Percentiles rank a stretch among this genome's conserved stretches.
Evolutionary conservation across 805 yeast genomes (phyloP).

Genomic region (Candida quercuum): DNA sequence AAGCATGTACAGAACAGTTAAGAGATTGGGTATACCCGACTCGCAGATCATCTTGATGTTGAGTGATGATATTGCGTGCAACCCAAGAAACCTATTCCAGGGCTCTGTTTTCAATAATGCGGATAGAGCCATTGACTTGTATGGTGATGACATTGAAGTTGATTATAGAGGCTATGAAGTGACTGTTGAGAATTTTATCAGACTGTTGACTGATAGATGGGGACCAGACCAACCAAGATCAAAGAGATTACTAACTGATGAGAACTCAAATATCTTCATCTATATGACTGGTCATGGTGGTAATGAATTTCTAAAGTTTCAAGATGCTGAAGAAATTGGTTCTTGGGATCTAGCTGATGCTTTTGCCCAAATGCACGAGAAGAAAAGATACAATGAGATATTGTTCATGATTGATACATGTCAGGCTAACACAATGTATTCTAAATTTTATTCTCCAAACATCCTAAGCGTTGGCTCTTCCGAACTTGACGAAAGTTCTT

Average conservation of each 20-base stretch:
- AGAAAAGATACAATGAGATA: slow-evolving; percentile 90
- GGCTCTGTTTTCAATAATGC: slow-evolving; percentile 94
- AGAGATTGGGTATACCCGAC: slow-evolving; percentile 94
- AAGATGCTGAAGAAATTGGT: slow-evolving; percentile 96
- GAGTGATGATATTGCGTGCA: slow-evolving; percentile 96
- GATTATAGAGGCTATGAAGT: slow-evolving; percentile 98
- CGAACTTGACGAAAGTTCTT: slow-evolving; percentile 80
- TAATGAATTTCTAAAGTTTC: slow-evolving; percentile 92
- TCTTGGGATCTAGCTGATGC: slow-evolving; percentile 96
- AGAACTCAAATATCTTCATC: slow-evolving; percentile 86
- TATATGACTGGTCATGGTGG: slow-evolving; percentile 99
- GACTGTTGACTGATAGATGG: slow-evolving; percentile 93
- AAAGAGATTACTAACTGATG: slow-evolving; percentile 87
- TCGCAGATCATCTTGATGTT: slow-evolving; percentile 94
- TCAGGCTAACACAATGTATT: slow-evolving; percentile 97
- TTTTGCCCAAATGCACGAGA: slow-evolving; percentile 93
- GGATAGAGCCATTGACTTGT: slow-evolving; percentile 86
- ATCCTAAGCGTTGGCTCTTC: slow-evolving; percentile 91
- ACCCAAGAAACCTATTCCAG: slow-evolving; percentile 91
- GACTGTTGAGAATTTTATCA: slow-evolving; percentile 93
- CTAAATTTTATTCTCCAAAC: slow-evolving; percentile 87
- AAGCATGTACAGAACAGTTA: slow-evolving; percentile 92
- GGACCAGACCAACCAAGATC: slow-evolving; percentile 90
- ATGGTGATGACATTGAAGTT: slow-evolving; percentile 92
- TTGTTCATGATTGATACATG: slow-evolving; percentile 98